Evolutionary conservation across 2,329 filamentous ascomycete genomes (phyloP).

Genomic region (Aspergillus sclerotialis): DNA sequence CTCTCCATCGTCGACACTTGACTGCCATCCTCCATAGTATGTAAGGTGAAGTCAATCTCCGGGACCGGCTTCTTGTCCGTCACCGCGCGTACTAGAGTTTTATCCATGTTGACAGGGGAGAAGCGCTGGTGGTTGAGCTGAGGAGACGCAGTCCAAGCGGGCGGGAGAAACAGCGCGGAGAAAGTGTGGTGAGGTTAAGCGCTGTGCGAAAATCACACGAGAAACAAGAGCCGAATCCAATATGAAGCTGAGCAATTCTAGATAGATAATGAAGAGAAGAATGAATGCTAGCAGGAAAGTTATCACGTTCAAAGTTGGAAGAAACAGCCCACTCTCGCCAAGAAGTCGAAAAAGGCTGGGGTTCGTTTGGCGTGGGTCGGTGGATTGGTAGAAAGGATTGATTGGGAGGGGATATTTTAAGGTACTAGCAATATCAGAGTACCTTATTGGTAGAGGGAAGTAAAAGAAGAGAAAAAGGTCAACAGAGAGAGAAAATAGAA

Average conservation of each 20-base stretch:
- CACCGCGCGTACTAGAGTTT: conserved; percentile 72
- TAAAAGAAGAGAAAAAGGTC: no score
- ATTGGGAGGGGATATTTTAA: no score
- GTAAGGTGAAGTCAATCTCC: conserved; percentile 97
- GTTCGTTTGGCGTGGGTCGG: not conserved
- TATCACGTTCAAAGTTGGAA: not conserved
- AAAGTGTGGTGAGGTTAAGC: conserved; percentile 16
- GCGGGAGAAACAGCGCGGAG: conserved; percentile 5
- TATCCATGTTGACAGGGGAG: conserved; percentile 31
- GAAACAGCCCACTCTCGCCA: not conserved
- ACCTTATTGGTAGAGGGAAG: no score
- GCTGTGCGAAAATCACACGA: conserved; percentile 12
- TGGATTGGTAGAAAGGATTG: not conserved
- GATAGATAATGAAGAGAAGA: not conserved
- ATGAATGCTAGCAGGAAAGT: not conserved
- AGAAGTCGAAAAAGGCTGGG: not conserved
- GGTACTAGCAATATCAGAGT: no score
- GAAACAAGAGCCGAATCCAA: not conserved
- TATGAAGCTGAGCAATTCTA: not conserved
- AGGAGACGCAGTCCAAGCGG: conserved; percentile 3
- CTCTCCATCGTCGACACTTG: conserved; percentile 94
- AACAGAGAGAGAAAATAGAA: no score
- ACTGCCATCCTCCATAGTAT: conserved; percentile 94
- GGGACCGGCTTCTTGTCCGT: conserved; percentile 91
- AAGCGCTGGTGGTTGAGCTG: not conserved